phyloP scores from a whole-genome alignment of 768 basidiomycete genomes.

The Gautieria morchelliformis region DNA sequence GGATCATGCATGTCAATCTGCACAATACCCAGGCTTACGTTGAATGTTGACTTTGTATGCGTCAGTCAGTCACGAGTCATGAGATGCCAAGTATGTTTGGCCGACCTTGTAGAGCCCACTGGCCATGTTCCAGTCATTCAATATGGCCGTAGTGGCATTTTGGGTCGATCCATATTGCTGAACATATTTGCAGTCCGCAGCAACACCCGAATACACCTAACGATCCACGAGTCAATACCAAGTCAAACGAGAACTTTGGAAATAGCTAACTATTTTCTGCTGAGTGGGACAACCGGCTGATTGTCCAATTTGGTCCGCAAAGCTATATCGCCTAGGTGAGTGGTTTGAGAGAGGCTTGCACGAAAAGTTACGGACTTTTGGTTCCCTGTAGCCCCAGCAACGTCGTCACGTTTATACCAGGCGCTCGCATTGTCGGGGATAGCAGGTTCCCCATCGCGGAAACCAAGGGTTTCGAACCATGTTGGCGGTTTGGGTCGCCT shows the following conservation, averaged over 20 bases:
- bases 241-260: neutral
- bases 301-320: constrained; percentile 57
- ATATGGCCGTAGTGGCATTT: constrained; percentile 63
- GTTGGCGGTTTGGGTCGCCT: constrained; percentile 22
- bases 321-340: constrained; percentile 34
- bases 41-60: constrained; percentile 53
- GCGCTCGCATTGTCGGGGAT: constrained; percentile 13
- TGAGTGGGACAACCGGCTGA: constrained; percentile 61
- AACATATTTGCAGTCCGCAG: constrained; percentile 79
- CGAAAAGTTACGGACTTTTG: constrained; percentile 57
- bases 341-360: constrained; percentile 35
- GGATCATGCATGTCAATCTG: constrained; percentile 64
- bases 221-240: neutral
- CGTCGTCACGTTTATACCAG: constrained; percentile 43
- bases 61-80: constrained; percentile 9
- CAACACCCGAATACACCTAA: constrained; percentile 68
- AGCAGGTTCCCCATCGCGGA: neutral
- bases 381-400: constrained; percentile 38
- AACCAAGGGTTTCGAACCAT: constrained; percentile 34
- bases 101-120: constrained; percentile 59
- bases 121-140: constrained; percentile 75
- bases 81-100: neutral
- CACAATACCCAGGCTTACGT: constrained; percentile 74
- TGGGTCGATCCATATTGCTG: constrained; percentile 48
- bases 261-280: constrained; percentile 51